Percentiles rank a stretch among this genome's conserved stretches.
Evolutionary conservation across 805 yeast genomes (phyloP).

Genomic region (Scheffersomyces amazonensis): DNA sequence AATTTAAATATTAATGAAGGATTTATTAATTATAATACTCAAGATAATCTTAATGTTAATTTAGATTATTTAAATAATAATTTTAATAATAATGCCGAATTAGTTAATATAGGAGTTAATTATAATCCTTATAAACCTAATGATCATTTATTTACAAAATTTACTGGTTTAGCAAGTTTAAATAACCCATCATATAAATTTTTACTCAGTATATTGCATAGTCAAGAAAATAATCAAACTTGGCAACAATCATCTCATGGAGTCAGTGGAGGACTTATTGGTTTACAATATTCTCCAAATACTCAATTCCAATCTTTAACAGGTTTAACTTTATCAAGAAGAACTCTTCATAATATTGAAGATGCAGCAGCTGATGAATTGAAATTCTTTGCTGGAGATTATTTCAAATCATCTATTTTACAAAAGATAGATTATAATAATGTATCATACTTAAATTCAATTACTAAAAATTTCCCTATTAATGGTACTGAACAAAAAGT

Average conservation of each 20-base stretch:
- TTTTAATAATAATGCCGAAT: constrained; percentile 48
- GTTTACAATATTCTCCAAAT: constrained; percentile 36
- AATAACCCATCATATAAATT: constrained; percentile 45
- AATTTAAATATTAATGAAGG: constrained; percentile 31
- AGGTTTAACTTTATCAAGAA: constrained; percentile 61
- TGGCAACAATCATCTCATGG: constrained; percentile 57
- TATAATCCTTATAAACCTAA: constrained; percentile 51
- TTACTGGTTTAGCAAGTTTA: constrained; percentile 42
- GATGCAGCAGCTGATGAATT: constrained; percentile 50
- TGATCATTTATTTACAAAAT: constrained; percentile 45
- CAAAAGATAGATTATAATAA: constrained; percentile 20
- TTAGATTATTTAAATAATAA: constrained; percentile 41
- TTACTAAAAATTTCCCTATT: constrained; percentile 34
- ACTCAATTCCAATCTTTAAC: constrained; percentile 26
- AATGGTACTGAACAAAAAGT: constrained; percentile 61
- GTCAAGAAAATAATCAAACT: constrained; percentile 44
- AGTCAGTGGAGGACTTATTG: constrained; percentile 48
- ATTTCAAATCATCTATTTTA: constrained; percentile 32
- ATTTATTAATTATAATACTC: constrained; percentile 33
- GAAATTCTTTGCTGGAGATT: constrained; percentile 31
- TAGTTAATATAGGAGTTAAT: constrained; percentile 48
- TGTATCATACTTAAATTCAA: constrained; percentile 16
- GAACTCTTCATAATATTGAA: constrained; percentile 50
- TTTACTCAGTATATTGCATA: constrained; percentile 27
- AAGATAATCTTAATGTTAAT: constrained; percentile 34